These are phyloP conservation scores for Datisca glomerata DNA, from an alignment of 306 rosid species.

Conservation along the genomic window DNA sequence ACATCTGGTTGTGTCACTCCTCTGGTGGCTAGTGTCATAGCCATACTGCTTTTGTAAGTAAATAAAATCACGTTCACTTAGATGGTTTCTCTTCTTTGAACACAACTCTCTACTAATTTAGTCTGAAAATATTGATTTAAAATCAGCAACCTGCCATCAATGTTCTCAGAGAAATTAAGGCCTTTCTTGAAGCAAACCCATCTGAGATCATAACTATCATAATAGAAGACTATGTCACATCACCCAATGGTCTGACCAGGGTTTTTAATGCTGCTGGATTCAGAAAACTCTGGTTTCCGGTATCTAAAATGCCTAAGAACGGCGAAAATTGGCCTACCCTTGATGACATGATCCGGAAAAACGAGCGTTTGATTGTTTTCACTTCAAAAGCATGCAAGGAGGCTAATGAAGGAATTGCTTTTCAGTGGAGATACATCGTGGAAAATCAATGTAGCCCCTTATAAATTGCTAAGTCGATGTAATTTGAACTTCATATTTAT, in stretches of 20 bases:
- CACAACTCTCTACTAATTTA: not conserved
- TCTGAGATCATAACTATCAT: constrained; percentile 70
- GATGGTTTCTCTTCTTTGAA: not conserved
- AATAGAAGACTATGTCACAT: constrained; percentile 82
- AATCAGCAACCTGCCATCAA: constrained; percentile 81
- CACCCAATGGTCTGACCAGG: constrained; percentile 77
- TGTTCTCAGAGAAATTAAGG: constrained; percentile 64
- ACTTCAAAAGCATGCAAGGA: constrained; percentile 74
- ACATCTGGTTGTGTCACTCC: constrained; percentile 83
- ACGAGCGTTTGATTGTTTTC: constrained; percentile 76
- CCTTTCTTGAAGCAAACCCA: constrained; percentile 68
- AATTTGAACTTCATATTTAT: too few species aligned
- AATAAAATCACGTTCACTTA: not conserved
- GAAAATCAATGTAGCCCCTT: constrained; percentile 98
- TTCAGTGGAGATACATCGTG: constrained; percentile 70
- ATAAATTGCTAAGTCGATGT: too few species aligned
- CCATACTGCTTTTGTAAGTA: constrained; percentile 87
- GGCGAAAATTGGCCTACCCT: constrained; percentile 86
- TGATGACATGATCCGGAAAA: constrained; percentile 60
- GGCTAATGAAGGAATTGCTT: constrained; percentile 83
- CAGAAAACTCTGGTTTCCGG: constrained; percentile 79
- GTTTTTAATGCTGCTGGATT: constrained; percentile 90
- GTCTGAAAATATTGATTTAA: not conserved
- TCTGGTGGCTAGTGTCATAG: constrained; percentile 62
- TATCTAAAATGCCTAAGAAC: constrained; percentile 71